phyloP scores from a whole-genome alignment of 768 basidiomycete genomes.

The Suillus alpinus region DNA sequence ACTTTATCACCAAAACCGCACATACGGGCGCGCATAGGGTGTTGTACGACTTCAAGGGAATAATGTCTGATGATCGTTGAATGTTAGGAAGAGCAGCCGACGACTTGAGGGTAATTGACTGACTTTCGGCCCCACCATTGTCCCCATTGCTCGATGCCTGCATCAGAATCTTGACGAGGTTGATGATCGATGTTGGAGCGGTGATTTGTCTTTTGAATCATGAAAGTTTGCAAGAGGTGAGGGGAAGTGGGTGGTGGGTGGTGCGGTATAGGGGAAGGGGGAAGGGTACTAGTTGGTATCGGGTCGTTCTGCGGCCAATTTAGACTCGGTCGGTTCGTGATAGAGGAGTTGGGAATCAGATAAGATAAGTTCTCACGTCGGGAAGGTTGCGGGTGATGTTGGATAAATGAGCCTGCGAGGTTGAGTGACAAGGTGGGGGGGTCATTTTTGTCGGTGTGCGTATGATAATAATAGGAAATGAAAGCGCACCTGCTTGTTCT shows the following conservation, averaged over 20 bases:
- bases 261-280: conserved; percentile 1
- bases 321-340: conserved; percentile 8
- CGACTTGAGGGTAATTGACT: conserved; percentile 19
- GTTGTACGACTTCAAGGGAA: conserved; percentile 80
- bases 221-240: conserved; percentile 22
- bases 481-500: conserved; percentile 11
- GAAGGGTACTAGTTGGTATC: conserved; percentile 1
- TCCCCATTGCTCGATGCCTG: conserved; percentile 64
- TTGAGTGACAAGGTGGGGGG: neutral
- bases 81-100: conserved; percentile 9
- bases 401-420: conserved; percentile 10
- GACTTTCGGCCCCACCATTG: conserved; percentile 66
- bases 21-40: conserved; percentile 89
- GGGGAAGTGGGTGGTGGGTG: neutral
- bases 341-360: conserved; percentile 26
- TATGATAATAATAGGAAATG: conserved; percentile 7
- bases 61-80: conserved; percentile 56
- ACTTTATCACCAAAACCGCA: conserved; percentile 98
- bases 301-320: neutral
- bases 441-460: conserved; percentile 6
- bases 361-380: conserved; percentile 34
- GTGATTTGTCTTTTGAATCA: conserved; percentile 67
- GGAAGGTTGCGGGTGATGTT: conserved; percentile 12
- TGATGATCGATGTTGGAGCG: conserved; percentile 28
- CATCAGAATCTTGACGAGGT: conserved; percentile 24